Evolutionary conservation across 83 land plant species (phyloP), one percentile per base, ranked within the genome.

Genomic region (Diphasiastrum complanatum): DNA sequence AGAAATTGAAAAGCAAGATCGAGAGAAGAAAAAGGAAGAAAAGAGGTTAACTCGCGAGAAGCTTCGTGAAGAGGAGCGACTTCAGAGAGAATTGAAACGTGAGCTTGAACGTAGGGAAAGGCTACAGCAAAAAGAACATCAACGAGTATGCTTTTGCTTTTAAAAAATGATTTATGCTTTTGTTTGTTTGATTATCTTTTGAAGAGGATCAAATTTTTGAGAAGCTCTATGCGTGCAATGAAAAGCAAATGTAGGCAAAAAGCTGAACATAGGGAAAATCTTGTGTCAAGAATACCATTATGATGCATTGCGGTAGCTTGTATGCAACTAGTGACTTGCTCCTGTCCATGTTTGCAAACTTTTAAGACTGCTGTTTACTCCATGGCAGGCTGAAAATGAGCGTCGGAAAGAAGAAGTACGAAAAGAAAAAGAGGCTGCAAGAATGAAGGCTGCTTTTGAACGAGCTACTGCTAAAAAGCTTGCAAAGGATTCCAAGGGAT

Each of bases 381-480:
- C 35, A 12, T 14, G 52, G 28, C 49, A 95, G 99, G 84, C 80
- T 64, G 97, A 83, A 74, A 89, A 83, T 55, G 67, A 62, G 80
- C 82, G 73, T 53, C 89, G 65, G 64, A 90, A 89, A 56, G 99
- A 95, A 63, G 93, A 86, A 56, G 63, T 67, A 5, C 74, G 87
- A 35, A 80, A 64, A 60, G 93, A 90, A 74, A 95, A 78, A 72
- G 93, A 95, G 62, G 97, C 87, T 34, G 83, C 86, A 5, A 80
- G 78, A 46, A 71, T 73, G 26, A 95, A 80, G 69, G 90, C 93
- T 64, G 89, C 97, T 14, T 68, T 63, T 78, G 99, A 95, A 61
- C 83, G 92, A 72, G 99, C 93, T 5, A 77, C 84, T 60, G 93
- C 93, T 28, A 85, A 97, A 41, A 84, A 77, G 64, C 71, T 95